These are phyloP conservation scores for Cichorium intybus DNA, from an alignment of 140 eudicot species.

Conservation along the genomic window DNA sequence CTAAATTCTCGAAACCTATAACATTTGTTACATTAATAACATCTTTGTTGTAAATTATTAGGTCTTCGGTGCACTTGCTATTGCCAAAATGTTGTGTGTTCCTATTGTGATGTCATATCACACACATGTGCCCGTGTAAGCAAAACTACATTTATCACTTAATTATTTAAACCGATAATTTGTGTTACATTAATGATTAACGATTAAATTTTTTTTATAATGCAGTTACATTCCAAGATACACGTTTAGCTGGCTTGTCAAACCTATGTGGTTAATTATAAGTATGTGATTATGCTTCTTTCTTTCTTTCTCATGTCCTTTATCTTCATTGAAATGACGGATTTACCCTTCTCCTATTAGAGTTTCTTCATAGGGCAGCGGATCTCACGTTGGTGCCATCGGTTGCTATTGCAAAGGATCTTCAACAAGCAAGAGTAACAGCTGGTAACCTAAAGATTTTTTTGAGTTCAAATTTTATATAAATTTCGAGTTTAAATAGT, in stretches of 20 bases:
- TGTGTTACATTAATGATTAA: not conserved
- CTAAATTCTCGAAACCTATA: not conserved
- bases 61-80: constrained; percentile 95
- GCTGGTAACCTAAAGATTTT: constrained; percentile 50
- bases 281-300: constrained; percentile 51
- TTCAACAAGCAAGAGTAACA: constrained; percentile 74
- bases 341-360: constrained; percentile 35
- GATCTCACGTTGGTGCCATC: constrained; percentile 98
- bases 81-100: constrained; percentile 86
- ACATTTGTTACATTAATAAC: constrained; percentile 3
- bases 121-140: constrained; percentile 99
- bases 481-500: not conserved
- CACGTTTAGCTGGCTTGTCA: constrained; percentile 97
- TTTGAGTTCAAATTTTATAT: not conserved
- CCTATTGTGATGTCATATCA: constrained; percentile 98
- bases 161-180: not conserved
- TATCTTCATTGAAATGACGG: not conserved
- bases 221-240: constrained; percentile 97
- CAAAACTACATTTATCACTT: constrained; percentile 9
- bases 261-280: constrained; percentile 92
- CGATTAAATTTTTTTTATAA: not conserved
- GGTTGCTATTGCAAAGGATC: constrained; percentile 92
- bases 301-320: not conserved
- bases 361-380: constrained; percentile 97
- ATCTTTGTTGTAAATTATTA: constrained; percentile 19